These are phyloP conservation scores for Colletotrichum graminicola DNA, from an alignment of 2,329 filamentous ascomycete genomes.

Conservation along the genomic window DNA sequence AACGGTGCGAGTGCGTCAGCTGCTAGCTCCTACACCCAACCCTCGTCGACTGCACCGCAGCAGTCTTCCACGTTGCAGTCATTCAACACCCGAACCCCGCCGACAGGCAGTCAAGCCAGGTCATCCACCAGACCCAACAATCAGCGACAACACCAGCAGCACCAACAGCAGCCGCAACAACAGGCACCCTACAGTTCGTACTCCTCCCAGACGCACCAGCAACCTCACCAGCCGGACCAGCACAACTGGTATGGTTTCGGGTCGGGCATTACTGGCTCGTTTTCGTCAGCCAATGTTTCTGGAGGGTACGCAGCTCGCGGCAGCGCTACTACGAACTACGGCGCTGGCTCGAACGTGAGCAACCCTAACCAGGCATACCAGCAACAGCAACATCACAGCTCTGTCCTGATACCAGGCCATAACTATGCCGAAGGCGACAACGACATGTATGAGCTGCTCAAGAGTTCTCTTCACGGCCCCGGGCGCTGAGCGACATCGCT, in stretches of 20 bases:
- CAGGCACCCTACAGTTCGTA: constrained; percentile 16
- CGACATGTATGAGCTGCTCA: constrained; percentile 38
- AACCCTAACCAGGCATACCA: constrained; percentile 28
- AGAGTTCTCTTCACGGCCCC: constrained; percentile 29
- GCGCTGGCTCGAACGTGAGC: constrained; percentile 2
- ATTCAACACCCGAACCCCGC: constrained; percentile 43
- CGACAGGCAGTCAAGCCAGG: constrained; percentile 5
- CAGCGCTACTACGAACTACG: constrained; percentile 17
- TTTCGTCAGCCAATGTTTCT: constrained; percentile 13
- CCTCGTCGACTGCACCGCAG: constrained; percentile 45
- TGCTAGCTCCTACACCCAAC: constrained; percentile 18
- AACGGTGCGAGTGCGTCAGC: background rate
- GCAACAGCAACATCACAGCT: constrained; percentile 34
- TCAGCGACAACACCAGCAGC: constrained; percentile 30
- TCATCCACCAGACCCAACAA: constrained; percentile 10
- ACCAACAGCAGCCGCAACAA: constrained; percentile 7
- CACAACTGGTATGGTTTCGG: constrained; percentile 39
- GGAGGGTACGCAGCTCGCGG: constrained; percentile 26
- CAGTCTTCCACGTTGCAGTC: constrained; percentile 46
- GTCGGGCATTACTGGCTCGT: constrained; percentile 15
- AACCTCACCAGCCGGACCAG: constrained; percentile 28
- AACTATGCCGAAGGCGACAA: constrained; percentile 20
- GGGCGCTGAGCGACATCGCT: constrained; percentile 1
- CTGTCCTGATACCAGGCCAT: constrained; percentile 22
- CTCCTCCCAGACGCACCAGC: constrained; percentile 28